phyloP scores from a whole-genome alignment of 1,139 yeast genomes.

The Kodamaea suecica region DNA sequence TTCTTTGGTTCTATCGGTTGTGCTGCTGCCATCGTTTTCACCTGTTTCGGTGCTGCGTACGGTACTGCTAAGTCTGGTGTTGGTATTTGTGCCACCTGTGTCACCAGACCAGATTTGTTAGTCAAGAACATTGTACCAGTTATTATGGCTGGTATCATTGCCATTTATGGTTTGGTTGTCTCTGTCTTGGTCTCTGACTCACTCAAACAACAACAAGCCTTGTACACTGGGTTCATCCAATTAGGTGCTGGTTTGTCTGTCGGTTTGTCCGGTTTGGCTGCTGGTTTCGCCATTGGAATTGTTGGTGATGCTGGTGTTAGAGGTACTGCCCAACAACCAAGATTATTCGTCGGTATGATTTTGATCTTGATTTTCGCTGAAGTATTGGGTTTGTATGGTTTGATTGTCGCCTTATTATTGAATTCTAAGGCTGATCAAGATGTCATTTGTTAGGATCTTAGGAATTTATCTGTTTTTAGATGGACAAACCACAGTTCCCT shows the following conservation, averaged over 20 bases:
- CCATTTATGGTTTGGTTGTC: slow-evolving; percentile 97
- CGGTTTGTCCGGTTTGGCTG: slow-evolving; percentile 95
- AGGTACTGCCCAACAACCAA: slow-evolving; percentile 94
- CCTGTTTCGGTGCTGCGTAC: slow-evolving; percentile 98
- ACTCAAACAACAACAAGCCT: slow-evolving; percentile 85
- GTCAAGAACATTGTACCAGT: slow-evolving; percentile 93
- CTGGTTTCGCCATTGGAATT: slow-evolving; percentile 97
- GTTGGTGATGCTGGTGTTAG: slow-evolving; percentile 99
- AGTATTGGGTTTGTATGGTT: slow-evolving; percentile 95
- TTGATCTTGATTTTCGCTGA: slow-evolving; percentile 97
- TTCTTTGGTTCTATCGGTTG: slow-evolving; percentile 98
- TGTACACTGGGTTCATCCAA: slow-evolving; percentile 97
- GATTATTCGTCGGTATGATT: slow-evolving; percentile 96
- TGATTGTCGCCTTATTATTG: slow-evolving; percentile 93
- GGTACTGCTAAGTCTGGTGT: slow-evolving; percentile 99
- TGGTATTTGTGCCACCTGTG: slow-evolving; percentile 98
- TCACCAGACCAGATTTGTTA: slow-evolving; percentile 91
- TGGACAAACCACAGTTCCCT: no score
- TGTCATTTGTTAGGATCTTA: slow-evolving; percentile 74
- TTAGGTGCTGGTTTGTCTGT: slow-evolving; percentile 98
- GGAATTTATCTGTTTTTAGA: no score
- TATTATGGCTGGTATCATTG: slow-evolving; percentile 99
- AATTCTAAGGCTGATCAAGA: slow-evolving; percentile 97
- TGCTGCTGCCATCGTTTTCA: slow-evolving; percentile 97
- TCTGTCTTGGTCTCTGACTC: slow-evolving; percentile 92